Evolutionary conservation across 345 rosid genomes (phyloP).

Genomic region (Hevea brasiliensis): DNA sequence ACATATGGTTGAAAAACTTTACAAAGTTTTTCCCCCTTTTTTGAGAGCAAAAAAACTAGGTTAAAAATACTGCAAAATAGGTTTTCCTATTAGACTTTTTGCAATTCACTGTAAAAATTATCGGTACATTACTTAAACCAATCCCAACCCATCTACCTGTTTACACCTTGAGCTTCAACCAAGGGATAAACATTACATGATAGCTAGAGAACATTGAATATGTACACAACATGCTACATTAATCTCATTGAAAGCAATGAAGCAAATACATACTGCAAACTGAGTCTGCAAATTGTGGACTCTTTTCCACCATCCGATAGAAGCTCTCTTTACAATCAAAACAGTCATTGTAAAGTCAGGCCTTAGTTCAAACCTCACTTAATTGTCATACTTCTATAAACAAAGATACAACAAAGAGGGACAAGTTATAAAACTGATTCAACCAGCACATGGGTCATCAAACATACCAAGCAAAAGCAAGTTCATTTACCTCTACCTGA

Average conservation of each 20-base stretch:
- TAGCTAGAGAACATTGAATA: not conserved
- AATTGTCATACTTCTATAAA: too few species aligned
- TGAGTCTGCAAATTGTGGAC: slow-evolving; percentile 80
- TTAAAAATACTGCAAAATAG: not conserved
- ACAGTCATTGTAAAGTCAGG: not conserved
- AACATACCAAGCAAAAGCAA: not conserved
- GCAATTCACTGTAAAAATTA: too few species aligned
- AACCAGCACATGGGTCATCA: not conserved
- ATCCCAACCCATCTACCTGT: not conserved
- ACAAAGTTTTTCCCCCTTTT: too few species aligned
- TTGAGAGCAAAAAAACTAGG: too few species aligned
- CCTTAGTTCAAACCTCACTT: too few species aligned
- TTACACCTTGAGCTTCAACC: not conserved
- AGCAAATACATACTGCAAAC: slow-evolving; percentile 67
- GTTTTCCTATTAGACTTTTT: not conserved
- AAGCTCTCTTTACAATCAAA: slow-evolving; percentile 66
- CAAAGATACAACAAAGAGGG: not conserved
- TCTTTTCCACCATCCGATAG: slow-evolving; percentile 94
- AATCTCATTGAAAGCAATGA: not conserved
- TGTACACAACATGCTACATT: not conserved
- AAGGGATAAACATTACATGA: not conserved
- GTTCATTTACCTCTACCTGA: slow-evolving; percentile 60
- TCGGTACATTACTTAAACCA: not conserved
- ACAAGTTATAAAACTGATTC: not conserved
- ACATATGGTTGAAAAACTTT: not conserved